Evolutionary conservation across 306 rosid genomes (phyloP).

Genomic region (Pterocarpus macrocarpus): DNA sequence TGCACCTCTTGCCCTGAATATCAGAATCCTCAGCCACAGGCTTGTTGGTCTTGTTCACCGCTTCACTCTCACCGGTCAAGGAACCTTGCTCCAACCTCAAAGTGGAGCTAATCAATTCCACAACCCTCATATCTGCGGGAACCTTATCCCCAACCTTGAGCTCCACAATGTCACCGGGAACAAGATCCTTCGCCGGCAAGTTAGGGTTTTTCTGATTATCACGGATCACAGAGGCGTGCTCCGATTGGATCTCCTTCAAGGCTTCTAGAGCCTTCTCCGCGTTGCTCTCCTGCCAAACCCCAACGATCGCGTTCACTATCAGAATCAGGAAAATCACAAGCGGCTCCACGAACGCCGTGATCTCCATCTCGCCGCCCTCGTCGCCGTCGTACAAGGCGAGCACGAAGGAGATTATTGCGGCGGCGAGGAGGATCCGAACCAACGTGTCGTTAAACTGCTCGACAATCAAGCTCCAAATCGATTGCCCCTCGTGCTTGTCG

Average conservation of each 20-base stretch:
- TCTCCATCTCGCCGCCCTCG: conserved; percentile 65
- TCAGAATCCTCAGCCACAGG: conserved; percentile 58
- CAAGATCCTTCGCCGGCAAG: conserved; percentile 80
- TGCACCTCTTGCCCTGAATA: conserved; percentile 62
- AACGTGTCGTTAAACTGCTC: conserved; percentile 92
- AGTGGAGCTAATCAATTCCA: conserved; percentile 65
- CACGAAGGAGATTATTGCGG: conserved; percentile 87
- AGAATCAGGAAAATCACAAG: conserved; percentile 63
- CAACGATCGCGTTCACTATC: conserved; percentile 74
- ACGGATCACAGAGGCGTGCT: conserved; percentile 76
- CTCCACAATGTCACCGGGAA: conserved; percentile 74
- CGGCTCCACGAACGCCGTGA: conserved; percentile 70
- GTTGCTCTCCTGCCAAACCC: conserved; percentile 95
- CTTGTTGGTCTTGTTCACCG: conserved; percentile 60
- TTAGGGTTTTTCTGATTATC: conserved; percentile 53
- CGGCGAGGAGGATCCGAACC: conserved; percentile 84
- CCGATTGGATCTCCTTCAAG: conserved; percentile 90
- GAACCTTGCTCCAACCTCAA: conserved; percentile 68
- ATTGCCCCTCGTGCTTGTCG: conserved; percentile 85
- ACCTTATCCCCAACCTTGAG: conserved; percentile 72
- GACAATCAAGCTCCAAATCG: conserved; percentile 71
- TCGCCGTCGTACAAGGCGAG: conserved; percentile 89
- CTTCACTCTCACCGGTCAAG: conserved; percentile 70
- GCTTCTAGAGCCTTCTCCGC: conserved; percentile 98
- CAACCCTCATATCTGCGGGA: conserved; percentile 67